A percentile compares a stretch with the other conserved stretches of the same genome.
phyloP scores from a whole-genome alignment of 208 protist genomes.

The Trypanosoma platydactyli region DNA sequence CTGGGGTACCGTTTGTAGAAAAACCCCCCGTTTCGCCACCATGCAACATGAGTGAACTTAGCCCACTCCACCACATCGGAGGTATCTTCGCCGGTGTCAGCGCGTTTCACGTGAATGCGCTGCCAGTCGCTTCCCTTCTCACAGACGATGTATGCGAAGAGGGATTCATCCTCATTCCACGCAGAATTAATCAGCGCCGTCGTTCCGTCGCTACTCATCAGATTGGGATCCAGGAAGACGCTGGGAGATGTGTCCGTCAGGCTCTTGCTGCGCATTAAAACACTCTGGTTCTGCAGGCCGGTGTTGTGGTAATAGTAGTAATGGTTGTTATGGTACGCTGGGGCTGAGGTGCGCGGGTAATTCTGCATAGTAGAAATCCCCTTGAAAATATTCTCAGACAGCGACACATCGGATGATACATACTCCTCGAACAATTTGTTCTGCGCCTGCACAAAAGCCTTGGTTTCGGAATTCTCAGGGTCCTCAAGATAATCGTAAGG shows the following conservation, averaged over 20 bases:
- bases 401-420: conserved; percentile 48
- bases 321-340: conserved; percentile 49
- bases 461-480: conserved; percentile 79
- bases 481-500: conserved; percentile 95
- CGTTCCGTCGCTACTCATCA: conserved; percentile 83
- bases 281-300: conserved; percentile 91
- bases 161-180: conserved; percentile 76
- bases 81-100: conserved; percentile 51
- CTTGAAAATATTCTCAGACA: conserved; percentile 63
- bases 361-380: conserved; percentile 57
- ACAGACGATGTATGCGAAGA: conserved; percentile 86
- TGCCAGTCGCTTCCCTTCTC: conserved; percentile 93
- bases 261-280: conserved; percentile 53
- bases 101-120: conserved; percentile 73
- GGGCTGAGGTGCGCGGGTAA: conserved; percentile 78
- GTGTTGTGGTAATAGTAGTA: conserved; percentile 93
- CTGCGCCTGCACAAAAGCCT: conserved; percentile 87
- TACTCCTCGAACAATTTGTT: conserved; percentile 70
- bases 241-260: conserved; percentile 36
- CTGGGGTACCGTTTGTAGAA: conserved; percentile 92
- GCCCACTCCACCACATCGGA: conserved; percentile 82
- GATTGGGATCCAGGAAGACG: conserved; percentile 93
- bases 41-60: conserved; percentile 90
- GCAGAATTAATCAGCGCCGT: conserved; percentile 48
- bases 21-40: conserved; percentile 86